These are phyloP conservation scores for Colletotrichum cereale DNA, from an alignment of 2,329 filamentous ascomycete species.

Conservation along the genomic window DNA sequence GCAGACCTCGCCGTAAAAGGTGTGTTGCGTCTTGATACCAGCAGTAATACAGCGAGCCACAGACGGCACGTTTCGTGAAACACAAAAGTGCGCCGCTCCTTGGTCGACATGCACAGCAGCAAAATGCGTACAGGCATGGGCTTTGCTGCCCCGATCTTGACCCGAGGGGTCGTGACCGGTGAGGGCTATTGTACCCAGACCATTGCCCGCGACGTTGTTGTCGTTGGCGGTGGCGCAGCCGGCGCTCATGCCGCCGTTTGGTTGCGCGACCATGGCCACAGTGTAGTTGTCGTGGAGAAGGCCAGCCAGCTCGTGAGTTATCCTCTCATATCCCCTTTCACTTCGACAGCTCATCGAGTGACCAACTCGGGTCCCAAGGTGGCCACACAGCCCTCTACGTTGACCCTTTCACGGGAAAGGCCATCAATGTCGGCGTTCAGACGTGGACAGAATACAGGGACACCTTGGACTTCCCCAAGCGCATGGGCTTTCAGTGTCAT, in stretches of 20 bases:
- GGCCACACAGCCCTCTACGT: constrained; percentile 50
- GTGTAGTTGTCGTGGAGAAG: constrained; percentile 55
- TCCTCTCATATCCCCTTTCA: background rate
- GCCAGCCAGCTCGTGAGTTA: constrained; percentile 47
- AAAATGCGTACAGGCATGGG: background rate
- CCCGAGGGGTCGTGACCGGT: background rate
- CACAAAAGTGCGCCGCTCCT: background rate
- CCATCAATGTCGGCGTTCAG: constrained; percentile 43
- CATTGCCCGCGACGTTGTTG: constrained; percentile 43
- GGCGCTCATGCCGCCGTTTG: constrained; percentile 56
- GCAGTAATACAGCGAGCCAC: background rate
- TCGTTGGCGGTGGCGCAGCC: constrained; percentile 57
- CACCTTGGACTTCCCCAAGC: constrained; percentile 48
- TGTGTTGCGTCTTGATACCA: background rate
- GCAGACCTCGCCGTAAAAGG: background rate
- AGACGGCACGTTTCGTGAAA: background rate
- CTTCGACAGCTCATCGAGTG: background rate
- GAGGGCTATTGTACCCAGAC: constrained; percentile 6
- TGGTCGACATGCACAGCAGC: constrained; percentile 8
- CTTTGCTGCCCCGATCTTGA: background rate
- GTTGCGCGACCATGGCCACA: constrained; percentile 52
- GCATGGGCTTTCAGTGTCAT: too few species aligned
- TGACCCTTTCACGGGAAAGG: constrained; percentile 45
- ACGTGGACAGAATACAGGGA: constrained; percentile 49
- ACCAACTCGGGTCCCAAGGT: constrained; percentile 42